Conservation (phyloP, 768 basidiomycete genomes). For the Rhizopogon vulgaris region DNA sequence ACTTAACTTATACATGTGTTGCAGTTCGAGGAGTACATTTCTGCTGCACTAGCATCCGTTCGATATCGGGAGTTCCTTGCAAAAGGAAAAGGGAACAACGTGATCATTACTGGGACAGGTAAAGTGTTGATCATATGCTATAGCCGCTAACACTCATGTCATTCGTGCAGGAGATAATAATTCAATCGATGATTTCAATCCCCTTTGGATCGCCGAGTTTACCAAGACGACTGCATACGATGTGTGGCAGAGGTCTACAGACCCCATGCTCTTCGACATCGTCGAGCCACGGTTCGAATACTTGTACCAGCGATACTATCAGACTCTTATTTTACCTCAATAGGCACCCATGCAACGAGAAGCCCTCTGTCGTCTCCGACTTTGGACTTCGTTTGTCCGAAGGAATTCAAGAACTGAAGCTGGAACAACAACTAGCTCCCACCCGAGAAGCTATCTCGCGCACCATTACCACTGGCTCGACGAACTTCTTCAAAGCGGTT, state of each 20-base stretch:
- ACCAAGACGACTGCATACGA: constrained; percentile 81
- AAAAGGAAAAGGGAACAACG: constrained; percentile 56
- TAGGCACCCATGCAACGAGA: constrained; percentile 92
- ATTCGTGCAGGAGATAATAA: constrained; percentile 41
- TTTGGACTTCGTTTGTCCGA: constrained; percentile 88
- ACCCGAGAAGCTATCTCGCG: constrained; percentile 83
- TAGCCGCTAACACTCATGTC: constrained; percentile 1
- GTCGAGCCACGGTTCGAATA: constrained; percentile 74
- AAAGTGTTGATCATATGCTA: background rate
- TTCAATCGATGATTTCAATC: constrained; percentile 76
- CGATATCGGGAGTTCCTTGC: constrained; percentile 84
- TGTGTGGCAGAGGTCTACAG: constrained; percentile 87
- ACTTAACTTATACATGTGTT: background rate
- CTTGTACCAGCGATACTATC: background rate
- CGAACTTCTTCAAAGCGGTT: constrained; percentile 82
- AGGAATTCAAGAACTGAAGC: constrained; percentile 88
- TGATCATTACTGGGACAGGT: constrained; percentile 64
- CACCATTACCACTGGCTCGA: constrained; percentile 67
- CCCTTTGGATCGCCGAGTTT: constrained; percentile 84
- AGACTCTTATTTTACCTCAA: constrained; percentile 1
- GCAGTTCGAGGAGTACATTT: constrained; percentile 90
- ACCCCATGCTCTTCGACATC: constrained; percentile 91
- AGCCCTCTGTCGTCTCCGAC: constrained; percentile 84
- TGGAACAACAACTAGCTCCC: constrained; percentile 91
- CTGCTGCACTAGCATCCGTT: constrained; percentile 78